phyloP scores from a whole-genome alignment of 179 eudicot genomes.

The Silene coronaria region DNA sequence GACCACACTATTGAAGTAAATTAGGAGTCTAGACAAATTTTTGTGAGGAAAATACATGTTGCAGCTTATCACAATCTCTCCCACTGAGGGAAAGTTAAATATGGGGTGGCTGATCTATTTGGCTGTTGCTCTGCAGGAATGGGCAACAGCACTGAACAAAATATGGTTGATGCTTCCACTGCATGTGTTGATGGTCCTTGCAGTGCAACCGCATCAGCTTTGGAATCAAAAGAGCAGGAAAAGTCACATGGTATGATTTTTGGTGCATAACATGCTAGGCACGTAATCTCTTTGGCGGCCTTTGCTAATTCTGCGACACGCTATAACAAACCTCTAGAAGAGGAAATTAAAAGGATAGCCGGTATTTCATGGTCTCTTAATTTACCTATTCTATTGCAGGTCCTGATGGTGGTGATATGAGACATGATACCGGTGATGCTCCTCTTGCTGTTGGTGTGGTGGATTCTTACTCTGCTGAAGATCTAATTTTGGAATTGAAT shows the following conservation, averaged over 20 bases:
- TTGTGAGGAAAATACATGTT: not conserved
- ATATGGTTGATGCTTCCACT: not conserved
- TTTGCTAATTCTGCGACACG: not conserved
- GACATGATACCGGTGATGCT: not conserved
- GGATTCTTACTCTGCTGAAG: not conserved
- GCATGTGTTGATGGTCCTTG: not conserved
- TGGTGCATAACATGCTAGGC: not conserved
- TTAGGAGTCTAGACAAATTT: not conserved
- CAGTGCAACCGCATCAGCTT: not conserved
- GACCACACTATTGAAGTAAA: not conserved
- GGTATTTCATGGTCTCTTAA: not conserved
- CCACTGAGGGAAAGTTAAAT: not conserved
- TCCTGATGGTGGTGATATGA: conserved; percentile 1
- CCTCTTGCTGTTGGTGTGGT: not conserved
- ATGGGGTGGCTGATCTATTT: not conserved
- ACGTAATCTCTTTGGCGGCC: not conserved
- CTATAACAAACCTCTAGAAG: not conserved
- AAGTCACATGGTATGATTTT: conserved; percentile 9
- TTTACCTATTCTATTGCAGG: conserved; percentile 2
- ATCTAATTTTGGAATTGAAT: conserved; percentile 6
- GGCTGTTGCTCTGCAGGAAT: conserved; percentile 1
- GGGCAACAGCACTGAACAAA: conserved; percentile 9
- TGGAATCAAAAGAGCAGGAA: not conserved
- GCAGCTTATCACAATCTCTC: not conserved
- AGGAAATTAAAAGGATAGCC: not conserved